Conservation (phyloP, 257 asterid species). For the Verbena officinalis region DNA sequence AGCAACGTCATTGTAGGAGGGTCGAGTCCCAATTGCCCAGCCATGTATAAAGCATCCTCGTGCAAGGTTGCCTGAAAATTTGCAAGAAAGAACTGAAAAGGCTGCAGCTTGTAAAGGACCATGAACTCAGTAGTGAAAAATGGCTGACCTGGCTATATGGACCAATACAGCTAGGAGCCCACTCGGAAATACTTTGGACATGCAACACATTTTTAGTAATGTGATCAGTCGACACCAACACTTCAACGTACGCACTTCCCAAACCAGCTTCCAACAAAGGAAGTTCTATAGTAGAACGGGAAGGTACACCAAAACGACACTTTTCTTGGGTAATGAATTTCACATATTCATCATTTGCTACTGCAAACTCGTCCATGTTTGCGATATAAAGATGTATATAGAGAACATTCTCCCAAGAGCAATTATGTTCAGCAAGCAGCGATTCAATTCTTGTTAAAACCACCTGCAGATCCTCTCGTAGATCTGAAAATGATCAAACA, state of each 20-base stretch:
- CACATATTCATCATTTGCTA: constrained; percentile 78
- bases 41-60: constrained; percentile 78
- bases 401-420: constrained; percentile 90
- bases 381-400: constrained; percentile 86
- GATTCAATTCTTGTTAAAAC: constrained; percentile 65
- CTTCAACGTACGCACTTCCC: constrained; percentile 89
- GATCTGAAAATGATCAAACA: constrained; percentile 52
- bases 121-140: too few relatives aligned
- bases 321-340: constrained; percentile 84
- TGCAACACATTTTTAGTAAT: constrained; percentile 81
- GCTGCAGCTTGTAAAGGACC: too few relatives aligned
- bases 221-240: constrained; percentile 76
- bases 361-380: constrained; percentile 72
- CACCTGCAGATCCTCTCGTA: constrained; percentile 64
- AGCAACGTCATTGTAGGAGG: constrained; percentile 95
- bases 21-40: constrained; percentile 96
- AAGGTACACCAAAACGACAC: constrained; percentile 94
- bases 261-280: constrained; percentile 82
- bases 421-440: constrained; percentile 55
- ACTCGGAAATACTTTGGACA: constrained; percentile 92
- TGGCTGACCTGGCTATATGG: constrained; percentile 94
- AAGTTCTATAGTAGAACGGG: constrained; percentile 92
- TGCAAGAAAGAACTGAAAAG: constrained; percentile 13
- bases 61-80: constrained; percentile 77
- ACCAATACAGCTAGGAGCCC: constrained; percentile 99